Percentiles rank a stretch among this genome's conserved stretches.
Evolutionary conservation across 139 green algal species (phyloP).

Genomic region (Chlamydomonas sp.): DNA sequence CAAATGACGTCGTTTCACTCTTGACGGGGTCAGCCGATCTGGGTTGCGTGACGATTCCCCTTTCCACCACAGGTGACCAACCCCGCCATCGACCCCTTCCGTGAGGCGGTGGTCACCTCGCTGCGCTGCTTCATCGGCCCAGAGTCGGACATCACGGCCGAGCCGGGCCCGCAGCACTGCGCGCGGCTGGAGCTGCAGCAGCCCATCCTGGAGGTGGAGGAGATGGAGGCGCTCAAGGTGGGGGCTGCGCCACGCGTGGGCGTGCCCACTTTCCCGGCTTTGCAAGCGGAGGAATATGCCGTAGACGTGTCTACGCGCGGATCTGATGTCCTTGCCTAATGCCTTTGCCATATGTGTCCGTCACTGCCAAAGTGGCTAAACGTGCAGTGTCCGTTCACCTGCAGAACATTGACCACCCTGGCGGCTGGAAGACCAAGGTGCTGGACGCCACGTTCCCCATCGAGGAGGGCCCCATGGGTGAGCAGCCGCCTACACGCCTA

Average conservation of each 20-base stretch:
- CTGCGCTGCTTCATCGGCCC: constrained; percentile 93
- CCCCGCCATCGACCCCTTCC: constrained; percentile 96
- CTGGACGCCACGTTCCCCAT: constrained; percentile 91
- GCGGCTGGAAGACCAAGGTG: constrained; percentile 76
- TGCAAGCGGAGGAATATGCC: background rate
- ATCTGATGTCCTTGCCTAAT: no score
- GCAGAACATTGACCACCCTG: constrained; percentile 21
- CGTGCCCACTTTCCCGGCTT: background rate
- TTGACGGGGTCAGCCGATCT: no score
- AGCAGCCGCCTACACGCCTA: background rate
- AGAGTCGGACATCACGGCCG: constrained; percentile 86
- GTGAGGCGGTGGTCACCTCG: constrained; percentile 94
- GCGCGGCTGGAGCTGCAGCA: constrained; percentile 77
- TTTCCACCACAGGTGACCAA: constrained; percentile 88
- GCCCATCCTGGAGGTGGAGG: constrained; percentile 83
- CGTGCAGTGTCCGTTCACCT: no score
- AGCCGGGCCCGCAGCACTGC: constrained; percentile 65
- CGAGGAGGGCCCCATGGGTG: constrained; percentile 63
- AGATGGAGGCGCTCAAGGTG: constrained; percentile 76
- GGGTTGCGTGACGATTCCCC: background rate
- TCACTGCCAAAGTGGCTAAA: no score
- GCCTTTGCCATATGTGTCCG: no score
- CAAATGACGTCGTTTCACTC: no score
- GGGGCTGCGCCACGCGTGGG: background rate
- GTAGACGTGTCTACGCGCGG: no score